phyloP scores from a whole-genome alignment of 2,329 filamentous ascomycete species.

The Clonostachys rhizophaga region DNA sequence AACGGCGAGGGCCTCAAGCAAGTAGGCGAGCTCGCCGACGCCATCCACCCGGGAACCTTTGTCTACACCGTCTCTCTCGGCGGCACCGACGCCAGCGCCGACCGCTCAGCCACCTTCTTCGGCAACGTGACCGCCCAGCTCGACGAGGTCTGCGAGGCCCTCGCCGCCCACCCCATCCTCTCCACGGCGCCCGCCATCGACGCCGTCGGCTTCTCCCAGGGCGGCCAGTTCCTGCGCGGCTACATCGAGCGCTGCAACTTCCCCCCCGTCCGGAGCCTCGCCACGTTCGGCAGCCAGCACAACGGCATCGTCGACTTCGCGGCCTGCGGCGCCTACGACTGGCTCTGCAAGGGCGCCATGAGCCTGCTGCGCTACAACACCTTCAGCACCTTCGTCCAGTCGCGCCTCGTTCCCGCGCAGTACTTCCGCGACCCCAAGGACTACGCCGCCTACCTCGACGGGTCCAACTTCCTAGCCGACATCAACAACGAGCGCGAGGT shows the following conservation, averaged over 20 bases:
- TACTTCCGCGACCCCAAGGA: constrained; percentile 75
- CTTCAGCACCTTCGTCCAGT: constrained; percentile 76
- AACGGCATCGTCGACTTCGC: constrained; percentile 87
- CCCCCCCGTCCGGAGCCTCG: constrained; percentile 69
- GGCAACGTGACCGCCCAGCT: constrained; percentile 84
- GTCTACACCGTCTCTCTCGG: constrained; percentile 75
- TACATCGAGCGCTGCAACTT: constrained; percentile 84
- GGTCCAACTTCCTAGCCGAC: constrained; percentile 87
- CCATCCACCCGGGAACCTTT: constrained; percentile 75
- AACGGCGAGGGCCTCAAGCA: constrained; percentile 68
- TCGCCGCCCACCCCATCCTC: constrained; percentile 73
- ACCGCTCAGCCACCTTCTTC: constrained; percentile 83
- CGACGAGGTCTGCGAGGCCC: constrained; percentile 68
- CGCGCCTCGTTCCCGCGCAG: constrained; percentile 81
- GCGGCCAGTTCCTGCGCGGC: constrained; percentile 90
- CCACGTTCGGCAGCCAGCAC: constrained; percentile 89
- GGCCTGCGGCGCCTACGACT: constrained; percentile 66
- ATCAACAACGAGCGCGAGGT: constrained; percentile 83
- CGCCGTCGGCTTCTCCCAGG: constrained; percentile 91
- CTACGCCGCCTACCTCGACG: constrained; percentile 67
- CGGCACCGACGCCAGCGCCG: constrained; percentile 57
- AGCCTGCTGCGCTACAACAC: constrained; percentile 74
- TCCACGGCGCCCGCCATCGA: constrained; percentile 80
- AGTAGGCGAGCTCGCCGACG: constrained; percentile 67
- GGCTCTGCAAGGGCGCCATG: constrained; percentile 77